These are phyloP conservation scores for Geotrichum fermentans DNA, from an alignment of 1,139 yeast species.

Conservation along the genomic window DNA sequence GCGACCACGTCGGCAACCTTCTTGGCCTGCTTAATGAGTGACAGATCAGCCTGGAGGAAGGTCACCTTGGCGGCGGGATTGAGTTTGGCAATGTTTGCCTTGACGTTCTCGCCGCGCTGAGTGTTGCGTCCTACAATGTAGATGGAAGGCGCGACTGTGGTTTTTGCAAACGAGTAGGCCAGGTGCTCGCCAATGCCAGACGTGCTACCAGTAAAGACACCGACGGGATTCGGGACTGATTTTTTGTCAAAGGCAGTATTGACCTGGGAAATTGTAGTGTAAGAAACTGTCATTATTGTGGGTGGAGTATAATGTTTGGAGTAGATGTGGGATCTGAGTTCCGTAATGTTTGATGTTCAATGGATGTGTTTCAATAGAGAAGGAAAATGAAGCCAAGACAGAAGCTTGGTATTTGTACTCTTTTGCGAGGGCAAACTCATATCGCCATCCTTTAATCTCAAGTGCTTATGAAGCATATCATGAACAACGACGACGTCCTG, in stretches of 20 bases:
- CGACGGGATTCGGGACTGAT: conserved; percentile 26
- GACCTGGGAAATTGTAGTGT: conserved; percentile 7
- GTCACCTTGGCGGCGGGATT: conserved; percentile 28
- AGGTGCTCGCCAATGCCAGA: conserved; percentile 36
- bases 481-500: too few relatives aligned
- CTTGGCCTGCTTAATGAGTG: conserved; percentile 29
- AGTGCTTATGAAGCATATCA: too few relatives aligned
- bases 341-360: too few relatives aligned
- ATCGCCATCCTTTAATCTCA: too few relatives aligned
- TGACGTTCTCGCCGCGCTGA: conserved; percentile 26
- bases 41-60: conserved; percentile 30
- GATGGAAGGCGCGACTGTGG: conserved; percentile 30
- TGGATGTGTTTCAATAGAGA: too few relatives aligned
- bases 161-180: conserved; percentile 32
- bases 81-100: conserved; percentile 26
- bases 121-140: conserved; percentile 35
- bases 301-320: too few relatives aligned
- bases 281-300: conserved; percentile 10
- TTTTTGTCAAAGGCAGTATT: conserved; percentile 9
- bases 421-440: too few relatives aligned
- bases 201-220: conserved; percentile 36
- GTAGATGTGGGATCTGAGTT: too few relatives aligned
- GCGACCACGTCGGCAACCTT: conserved; percentile 24
- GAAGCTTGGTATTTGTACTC: too few relatives aligned
- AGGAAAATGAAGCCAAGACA: too few relatives aligned